Conservation (phyloP, 2,329 filamentous ascomycete genomes). For the Purpureocillium takamizusanense region DNA sequence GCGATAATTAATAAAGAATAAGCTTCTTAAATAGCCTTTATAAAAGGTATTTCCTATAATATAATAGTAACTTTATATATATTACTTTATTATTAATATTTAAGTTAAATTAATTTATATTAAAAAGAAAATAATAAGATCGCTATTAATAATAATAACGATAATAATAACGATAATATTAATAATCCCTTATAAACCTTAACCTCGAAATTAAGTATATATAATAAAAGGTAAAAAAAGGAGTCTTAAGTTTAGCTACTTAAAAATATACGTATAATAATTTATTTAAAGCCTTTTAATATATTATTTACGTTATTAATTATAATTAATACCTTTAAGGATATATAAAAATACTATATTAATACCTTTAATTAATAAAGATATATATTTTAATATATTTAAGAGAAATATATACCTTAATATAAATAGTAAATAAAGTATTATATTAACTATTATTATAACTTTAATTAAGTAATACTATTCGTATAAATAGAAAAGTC, state of each 20-base stretch:
- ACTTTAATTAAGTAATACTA: no score
- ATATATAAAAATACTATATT: background rate
- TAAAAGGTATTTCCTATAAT: no score
- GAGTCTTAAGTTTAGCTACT: background rate
- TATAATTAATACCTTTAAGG: background rate
- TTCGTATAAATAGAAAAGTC: no score
- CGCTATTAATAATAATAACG: background rate
- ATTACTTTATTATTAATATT: no score
- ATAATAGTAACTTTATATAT: no score
- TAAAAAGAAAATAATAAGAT: background rate
- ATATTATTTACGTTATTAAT: background rate
- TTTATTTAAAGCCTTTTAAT: background rate
- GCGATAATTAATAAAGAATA: no score
- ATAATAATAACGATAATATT: background rate
- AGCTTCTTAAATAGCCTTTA: no score
- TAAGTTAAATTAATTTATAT: no score
- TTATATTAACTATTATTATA: background rate
- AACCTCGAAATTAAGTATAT: background rate
- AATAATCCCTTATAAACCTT: background rate
- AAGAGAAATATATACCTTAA: background rate
- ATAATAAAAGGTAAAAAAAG: background rate
- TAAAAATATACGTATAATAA: background rate
- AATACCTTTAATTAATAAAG: background rate
- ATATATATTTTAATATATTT: background rate
- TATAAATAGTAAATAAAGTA: background rate